These are phyloP conservation scores for Fonsecaea monophora DNA, from an alignment of 2,329 filamentous ascomycete genomes.

Conservation along the genomic window DNA sequence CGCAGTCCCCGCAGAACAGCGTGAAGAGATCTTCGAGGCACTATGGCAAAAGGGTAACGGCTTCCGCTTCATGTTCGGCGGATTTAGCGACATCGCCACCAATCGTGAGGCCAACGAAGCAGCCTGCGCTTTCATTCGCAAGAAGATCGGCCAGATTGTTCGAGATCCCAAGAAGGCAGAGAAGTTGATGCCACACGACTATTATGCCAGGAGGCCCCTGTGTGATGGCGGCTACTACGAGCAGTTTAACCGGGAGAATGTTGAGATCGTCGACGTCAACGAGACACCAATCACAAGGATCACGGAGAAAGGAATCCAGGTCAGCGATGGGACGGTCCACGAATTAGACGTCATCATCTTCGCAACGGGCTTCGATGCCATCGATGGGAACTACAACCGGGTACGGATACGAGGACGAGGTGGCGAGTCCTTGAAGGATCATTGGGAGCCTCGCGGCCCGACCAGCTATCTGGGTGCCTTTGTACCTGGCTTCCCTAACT, in stretches of 20 bases:
- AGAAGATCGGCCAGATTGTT: slow-evolving; percentile 60
- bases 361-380: slow-evolving; percentile 42
- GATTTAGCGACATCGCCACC: slow-evolving; percentile 59
- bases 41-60: slow-evolving; percentile 59
- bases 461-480: slow-evolving; percentile 51
- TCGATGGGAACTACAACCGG: slow-evolving; percentile 46
- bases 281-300: slow-evolving; percentile 51
- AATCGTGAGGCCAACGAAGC: slow-evolving; percentile 57
- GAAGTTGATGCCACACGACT: slow-evolving; percentile 25
- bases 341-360: slow-evolving; percentile 50
- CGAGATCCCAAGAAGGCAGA: slow-evolving; percentile 53
- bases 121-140: slow-evolving; percentile 62
- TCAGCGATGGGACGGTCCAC: slow-evolving; percentile 47
- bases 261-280: slow-evolving; percentile 55
- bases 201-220: slow-evolving; percentile 27
- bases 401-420: slow-evolving; percentile 43
- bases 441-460: slow-evolving; percentile 42
- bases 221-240: slow-evolving; percentile 49
- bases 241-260: slow-evolving; percentile 54
- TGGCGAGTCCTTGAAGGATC: slow-evolving; percentile 42
- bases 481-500: slow-evolving; percentile 53
- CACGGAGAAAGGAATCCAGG: slow-evolving; percentile 49
- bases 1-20: slow-evolving; percentile 18
- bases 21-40: slow-evolving; percentile 56
- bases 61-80: slow-evolving; percentile 59